These are phyloP conservation scores for Komagataella populi DNA, from an alignment of 805 yeast genomes.

Conservation along the genomic window DNA sequence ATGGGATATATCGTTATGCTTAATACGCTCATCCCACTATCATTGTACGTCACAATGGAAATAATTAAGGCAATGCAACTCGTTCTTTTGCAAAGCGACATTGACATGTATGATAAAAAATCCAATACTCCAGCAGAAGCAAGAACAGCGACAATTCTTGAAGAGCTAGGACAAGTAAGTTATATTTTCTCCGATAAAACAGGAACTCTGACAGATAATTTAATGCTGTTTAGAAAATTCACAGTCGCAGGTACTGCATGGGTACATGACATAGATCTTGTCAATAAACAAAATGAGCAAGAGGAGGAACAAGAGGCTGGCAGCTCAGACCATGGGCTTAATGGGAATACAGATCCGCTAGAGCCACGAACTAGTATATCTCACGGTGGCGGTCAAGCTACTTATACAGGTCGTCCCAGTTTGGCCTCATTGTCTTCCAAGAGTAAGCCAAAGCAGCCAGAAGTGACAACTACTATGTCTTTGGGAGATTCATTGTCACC, in stretches of 20 bases:
- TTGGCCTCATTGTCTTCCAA: background rate
- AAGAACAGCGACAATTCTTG: constrained; percentile 87
- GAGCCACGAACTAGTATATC: constrained; percentile 13
- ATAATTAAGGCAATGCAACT: constrained; percentile 84
- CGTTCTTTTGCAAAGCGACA: constrained; percentile 70
- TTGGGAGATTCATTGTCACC: background rate
- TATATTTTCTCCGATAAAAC: constrained; percentile 94
- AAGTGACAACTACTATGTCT: background rate
- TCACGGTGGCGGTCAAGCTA: background rate
- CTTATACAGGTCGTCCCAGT: background rate
- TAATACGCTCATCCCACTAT: constrained; percentile 89
- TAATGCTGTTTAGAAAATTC: constrained; percentile 84
- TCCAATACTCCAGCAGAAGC: constrained; percentile 90
- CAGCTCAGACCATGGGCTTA: background rate
- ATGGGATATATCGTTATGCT: constrained; percentile 97
- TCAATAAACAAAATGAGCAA: constrained; percentile 12
- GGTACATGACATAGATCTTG: constrained; percentile 61
- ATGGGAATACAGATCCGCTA: constrained; percentile 3
- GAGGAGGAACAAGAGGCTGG: constrained; percentile 5
- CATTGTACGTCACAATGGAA: constrained; percentile 93
- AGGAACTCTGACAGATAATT: constrained; percentile 90
- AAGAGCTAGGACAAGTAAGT: constrained; percentile 93
- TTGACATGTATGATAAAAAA: constrained; percentile 83
- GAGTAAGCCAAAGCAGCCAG: background rate
- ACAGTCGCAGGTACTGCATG: constrained; percentile 83